A percentile compares a stretch with the other conserved stretches of the same genome.
Evolutionary conservation across 306 rosid species (phyloP).

Genomic region (Mucuna pruriens): DNA sequence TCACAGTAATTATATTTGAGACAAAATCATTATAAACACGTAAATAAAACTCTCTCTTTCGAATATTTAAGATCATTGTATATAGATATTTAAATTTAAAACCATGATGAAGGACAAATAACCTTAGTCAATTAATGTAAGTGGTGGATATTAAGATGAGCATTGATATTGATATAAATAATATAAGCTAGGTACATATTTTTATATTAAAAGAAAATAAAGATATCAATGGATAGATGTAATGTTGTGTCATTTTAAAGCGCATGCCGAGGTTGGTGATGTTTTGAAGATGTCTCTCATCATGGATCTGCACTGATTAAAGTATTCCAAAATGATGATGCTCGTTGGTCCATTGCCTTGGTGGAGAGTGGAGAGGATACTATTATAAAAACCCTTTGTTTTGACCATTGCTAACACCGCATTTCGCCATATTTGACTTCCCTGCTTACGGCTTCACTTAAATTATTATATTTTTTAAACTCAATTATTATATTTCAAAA

Average conservation of each 20-base stretch:
- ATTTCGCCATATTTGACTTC: neutral
- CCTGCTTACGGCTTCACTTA: too few species aligned
- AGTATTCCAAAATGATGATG: constrained; percentile 50
- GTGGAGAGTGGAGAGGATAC: neutral
- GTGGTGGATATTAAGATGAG: too few species aligned
- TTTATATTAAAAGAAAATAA: neutral
- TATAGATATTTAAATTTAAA: too few species aligned
- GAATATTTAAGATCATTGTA: too few species aligned
- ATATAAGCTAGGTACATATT: neutral
- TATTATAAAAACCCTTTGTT: neutral
- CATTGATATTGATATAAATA: neutral
- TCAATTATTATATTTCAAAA: neutral
- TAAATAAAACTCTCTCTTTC: too few species aligned
- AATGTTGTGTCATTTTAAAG: constrained; percentile 18
- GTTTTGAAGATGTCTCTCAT: constrained; percentile 52
- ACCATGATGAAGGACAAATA: too few species aligned
- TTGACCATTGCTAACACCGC: constrained; percentile 61
- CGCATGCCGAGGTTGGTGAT: constrained; percentile 63
- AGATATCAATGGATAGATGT: neutral
- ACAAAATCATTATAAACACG: too few species aligned
- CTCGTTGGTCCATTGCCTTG: constrained; percentile 22
- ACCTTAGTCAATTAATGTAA: too few species aligned
- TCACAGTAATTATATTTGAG: too few species aligned
- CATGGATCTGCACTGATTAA: constrained; percentile 49
- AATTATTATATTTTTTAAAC: too few species aligned